Evolutionary conservation across 2,329 filamentous ascomycete species (phyloP).

Genomic region (Arthrocladium fulminans): DNA sequence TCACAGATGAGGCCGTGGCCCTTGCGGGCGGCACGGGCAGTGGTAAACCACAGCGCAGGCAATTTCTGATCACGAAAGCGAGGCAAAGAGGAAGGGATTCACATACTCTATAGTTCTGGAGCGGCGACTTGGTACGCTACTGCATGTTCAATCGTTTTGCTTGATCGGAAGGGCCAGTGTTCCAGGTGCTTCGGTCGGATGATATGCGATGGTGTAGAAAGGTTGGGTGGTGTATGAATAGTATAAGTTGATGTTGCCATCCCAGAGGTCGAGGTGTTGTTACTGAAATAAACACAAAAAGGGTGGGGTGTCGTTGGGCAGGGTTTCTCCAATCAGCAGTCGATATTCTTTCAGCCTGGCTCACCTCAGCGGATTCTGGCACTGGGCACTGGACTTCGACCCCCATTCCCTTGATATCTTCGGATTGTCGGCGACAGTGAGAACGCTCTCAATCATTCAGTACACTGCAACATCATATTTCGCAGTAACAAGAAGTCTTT

Average conservation of each 20-base stretch:
- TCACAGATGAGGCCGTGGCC: not conserved
- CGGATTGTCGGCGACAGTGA: not conserved
- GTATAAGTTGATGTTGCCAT: no score
- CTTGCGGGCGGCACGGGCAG: not conserved
- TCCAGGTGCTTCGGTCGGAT: no score
- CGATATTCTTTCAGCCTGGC: not conserved
- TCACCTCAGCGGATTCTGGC: not conserved
- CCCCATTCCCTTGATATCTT: not conserved
- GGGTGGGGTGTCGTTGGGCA: conserved; percentile 8
- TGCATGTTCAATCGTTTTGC: no score
- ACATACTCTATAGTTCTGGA: no score
- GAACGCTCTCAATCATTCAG: not conserved
- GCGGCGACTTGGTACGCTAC: no score
- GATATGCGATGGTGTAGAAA: no score
- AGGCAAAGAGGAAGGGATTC: not conserved
- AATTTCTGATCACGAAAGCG: not conserved
- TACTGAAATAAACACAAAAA: not conserved
- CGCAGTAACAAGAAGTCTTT: not conserved
- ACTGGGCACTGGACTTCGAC: no score
- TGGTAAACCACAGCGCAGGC: not conserved
- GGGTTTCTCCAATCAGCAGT: not conserved
- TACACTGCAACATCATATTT: not conserved
- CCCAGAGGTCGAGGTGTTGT: no score
- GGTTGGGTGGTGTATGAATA: no score
- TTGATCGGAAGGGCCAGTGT: no score